Conservation (phyloP, 345 rosid genomes). For the Populus simonii region DNA sequence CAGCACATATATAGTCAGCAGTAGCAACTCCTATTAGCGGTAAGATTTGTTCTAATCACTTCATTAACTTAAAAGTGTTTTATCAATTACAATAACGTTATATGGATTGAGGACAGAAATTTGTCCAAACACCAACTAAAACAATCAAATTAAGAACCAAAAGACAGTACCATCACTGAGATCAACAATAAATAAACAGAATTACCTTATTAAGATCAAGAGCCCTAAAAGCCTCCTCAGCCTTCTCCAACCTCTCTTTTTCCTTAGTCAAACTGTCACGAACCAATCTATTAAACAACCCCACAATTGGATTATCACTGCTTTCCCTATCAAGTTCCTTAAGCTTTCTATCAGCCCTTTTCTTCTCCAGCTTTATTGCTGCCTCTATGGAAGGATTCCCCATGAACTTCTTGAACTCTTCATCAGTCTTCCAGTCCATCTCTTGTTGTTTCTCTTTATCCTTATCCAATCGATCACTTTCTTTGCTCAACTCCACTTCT, state of each 20-base stretch:
- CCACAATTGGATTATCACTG: slow-evolving; percentile 49
- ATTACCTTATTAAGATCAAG: slow-evolving; percentile 92
- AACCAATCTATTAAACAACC: slow-evolving; percentile 50
- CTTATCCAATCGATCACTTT: slow-evolving; percentile 22
- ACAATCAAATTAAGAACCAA: neutral
- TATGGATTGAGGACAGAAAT: too few relatives aligned
- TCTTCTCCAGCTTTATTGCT: slow-evolving; percentile 91
- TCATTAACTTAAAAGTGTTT: too few relatives aligned
- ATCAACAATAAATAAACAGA: neutral
- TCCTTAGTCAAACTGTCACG: slow-evolving; percentile 65
- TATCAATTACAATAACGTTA: too few relatives aligned
- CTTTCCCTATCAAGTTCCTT: slow-evolving; percentile 70
- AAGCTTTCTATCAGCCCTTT: slow-evolving; percentile 84
- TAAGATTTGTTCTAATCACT: too few relatives aligned
- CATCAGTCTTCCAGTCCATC: slow-evolving; percentile 85
- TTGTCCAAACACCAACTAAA: neutral
- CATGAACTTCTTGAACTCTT: slow-evolving; percentile 95
- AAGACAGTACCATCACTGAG: neutral
- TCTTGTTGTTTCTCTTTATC: slow-evolving; percentile 63
- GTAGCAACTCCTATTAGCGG: too few relatives aligned
- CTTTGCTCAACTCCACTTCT: slow-evolving; percentile 19
- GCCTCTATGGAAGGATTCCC: slow-evolving; percentile 96
- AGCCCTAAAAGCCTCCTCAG: slow-evolving; percentile 78
- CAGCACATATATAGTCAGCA: too few relatives aligned
- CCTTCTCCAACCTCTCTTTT: slow-evolving; percentile 78